Conservation (phyloP, 108 stramenopile species). For the Discostella stelligeroides region DNA sequence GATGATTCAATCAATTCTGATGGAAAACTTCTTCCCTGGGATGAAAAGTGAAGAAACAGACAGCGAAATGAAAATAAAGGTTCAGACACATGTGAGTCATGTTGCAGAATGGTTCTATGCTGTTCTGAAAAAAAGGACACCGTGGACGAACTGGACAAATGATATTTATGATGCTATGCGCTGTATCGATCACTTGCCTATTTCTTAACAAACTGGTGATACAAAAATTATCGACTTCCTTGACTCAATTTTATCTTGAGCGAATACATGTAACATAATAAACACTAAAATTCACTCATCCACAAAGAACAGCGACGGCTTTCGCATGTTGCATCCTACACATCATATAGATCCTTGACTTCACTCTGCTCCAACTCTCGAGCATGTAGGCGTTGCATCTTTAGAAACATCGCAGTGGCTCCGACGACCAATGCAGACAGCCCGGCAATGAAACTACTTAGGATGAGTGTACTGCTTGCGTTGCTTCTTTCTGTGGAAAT, state of each 20-base stretch:
- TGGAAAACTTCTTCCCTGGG: slow-evolving; percentile 64
- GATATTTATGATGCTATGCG: slow-evolving; percentile 86
- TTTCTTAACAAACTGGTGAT: slow-evolving; percentile 12
- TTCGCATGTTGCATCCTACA: no score
- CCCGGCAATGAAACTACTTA: not conserved
- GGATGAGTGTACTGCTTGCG: not conserved
- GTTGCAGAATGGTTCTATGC: slow-evolving; percentile 75
- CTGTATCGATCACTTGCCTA: slow-evolving; percentile 80
- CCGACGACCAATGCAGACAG: not conserved
- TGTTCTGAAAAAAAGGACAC: slow-evolving; percentile 66
- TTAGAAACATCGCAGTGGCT: not conserved
- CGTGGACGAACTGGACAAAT: slow-evolving; percentile 75
- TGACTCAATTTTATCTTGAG: no score
- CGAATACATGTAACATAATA: no score
- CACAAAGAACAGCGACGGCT: no score
- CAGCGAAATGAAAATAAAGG: slow-evolving; percentile 25
- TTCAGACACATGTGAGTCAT: slow-evolving; percentile 43
- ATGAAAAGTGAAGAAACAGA: slow-evolving; percentile 38
- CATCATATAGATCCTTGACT: not conserved
- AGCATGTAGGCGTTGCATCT: not conserved
- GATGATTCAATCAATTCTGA: slow-evolving; percentile 47
- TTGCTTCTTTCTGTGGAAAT: not conserved
- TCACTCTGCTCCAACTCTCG: not conserved
- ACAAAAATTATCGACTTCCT: no score
- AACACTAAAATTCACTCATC: no score